Evolutionary conservation across 2,329 filamentous ascomycete genomes (phyloP).

Genomic region (Aspergillus hiratsukae): DNA sequence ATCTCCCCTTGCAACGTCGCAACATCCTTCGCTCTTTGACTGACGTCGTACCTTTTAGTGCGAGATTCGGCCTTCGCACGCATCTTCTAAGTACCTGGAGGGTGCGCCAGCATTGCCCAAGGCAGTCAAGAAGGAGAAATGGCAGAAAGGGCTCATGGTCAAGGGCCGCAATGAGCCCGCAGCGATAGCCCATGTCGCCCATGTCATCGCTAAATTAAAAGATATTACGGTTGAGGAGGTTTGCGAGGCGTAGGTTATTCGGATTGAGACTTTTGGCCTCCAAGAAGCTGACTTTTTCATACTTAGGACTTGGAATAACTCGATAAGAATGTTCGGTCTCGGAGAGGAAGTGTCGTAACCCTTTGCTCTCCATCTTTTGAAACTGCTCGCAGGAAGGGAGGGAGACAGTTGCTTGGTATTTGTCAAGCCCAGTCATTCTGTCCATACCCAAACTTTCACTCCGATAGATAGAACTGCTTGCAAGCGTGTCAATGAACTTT

Average conservation of each 20-base stretch:
- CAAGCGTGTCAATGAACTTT: not conserved
- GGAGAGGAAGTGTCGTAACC: constrained; percentile 40
- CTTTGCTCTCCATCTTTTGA: not conserved
- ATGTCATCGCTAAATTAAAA: constrained; percentile 82
- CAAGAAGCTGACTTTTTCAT: constrained; percentile 17
- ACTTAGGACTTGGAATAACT: constrained; percentile 70
- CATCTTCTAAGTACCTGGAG: constrained; percentile 69
- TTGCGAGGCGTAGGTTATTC: constrained; percentile 62
- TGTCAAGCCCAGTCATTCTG: not conserved
- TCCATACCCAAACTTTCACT: not conserved
- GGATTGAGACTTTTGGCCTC: not conserved
- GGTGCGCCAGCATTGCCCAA: constrained; percentile 70
- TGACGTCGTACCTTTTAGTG: constrained; percentile 50
- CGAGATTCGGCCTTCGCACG: constrained; percentile 85
- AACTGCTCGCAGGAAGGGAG: not conserved
- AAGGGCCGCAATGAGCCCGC: constrained; percentile 94
- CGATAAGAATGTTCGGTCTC: constrained; percentile 71
- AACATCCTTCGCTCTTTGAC: not conserved
- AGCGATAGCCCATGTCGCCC: constrained; percentile 79
- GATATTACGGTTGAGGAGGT: constrained; percentile 74
- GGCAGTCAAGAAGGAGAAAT: constrained; percentile 93
- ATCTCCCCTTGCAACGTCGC: not conserved
- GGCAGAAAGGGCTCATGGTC: constrained; percentile 79
- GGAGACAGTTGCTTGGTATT: not conserved
- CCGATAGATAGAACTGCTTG: not conserved